phyloP scores from a whole-genome alignment of 73 alveolate species.

The Blepharisma japonicum region DNA sequence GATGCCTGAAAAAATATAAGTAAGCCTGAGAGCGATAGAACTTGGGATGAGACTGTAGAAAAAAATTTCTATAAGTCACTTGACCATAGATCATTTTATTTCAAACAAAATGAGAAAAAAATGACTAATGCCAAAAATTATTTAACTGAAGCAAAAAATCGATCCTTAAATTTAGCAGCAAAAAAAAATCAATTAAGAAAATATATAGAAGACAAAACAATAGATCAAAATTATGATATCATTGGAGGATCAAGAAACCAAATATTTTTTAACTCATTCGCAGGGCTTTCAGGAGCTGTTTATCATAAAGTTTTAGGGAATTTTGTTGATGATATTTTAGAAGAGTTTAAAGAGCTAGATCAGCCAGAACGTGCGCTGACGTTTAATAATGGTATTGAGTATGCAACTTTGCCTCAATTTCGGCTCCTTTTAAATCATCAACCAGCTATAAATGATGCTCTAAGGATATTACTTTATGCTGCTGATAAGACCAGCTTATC shows the following conservation, averaged over 20 bases:
- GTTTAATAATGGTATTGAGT: neutral
- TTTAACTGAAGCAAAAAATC: conserved; percentile 13
- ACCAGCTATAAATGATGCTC: neutral
- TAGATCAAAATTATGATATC: conserved; percentile 6
- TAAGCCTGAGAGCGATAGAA: conserved; percentile 29
- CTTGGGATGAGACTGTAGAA: conserved; percentile 48
- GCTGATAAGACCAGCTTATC: neutral
- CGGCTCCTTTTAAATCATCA: neutral
- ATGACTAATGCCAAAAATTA: neutral
- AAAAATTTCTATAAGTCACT: conserved; percentile 51
- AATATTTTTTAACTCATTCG: neutral
- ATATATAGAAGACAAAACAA: neutral
- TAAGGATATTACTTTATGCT: neutral
- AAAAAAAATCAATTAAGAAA: neutral
- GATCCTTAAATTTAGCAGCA: neutral
- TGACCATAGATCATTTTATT: conserved; percentile 58
- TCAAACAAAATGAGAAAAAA: conserved; percentile 45
- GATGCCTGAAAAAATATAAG: conserved; percentile 38
- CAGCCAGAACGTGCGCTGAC: neutral
- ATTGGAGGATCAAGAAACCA: conserved; percentile 24
- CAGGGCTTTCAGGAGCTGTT: conserved; percentile 24
- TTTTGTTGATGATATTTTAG: neutral
- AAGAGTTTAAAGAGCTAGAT: conserved; percentile 11
- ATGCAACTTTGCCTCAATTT: conserved; percentile 14
- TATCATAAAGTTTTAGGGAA: neutral